Evolutionary conservation across 805 yeast genomes (phyloP).

Genomic region (Suhomyces canberraensis): DNA sequence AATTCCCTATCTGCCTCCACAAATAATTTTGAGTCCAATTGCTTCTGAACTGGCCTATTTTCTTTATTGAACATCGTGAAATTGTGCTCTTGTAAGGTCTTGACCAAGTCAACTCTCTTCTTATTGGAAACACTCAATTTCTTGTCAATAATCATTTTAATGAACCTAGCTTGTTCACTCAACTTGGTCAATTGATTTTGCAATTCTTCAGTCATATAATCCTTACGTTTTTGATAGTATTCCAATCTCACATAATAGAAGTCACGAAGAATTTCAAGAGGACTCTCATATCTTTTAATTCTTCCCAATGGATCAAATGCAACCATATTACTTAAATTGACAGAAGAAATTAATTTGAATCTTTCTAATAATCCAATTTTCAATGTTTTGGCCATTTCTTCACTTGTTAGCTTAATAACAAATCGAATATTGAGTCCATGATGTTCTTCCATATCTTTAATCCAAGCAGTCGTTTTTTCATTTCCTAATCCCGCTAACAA

Average conservation of each 20-base stretch:
- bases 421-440: slow-evolving; percentile 81
- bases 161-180: slow-evolving; percentile 82
- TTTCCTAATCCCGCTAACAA: slow-evolving; percentile 73
- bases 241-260: slow-evolving; percentile 85
- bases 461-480: slow-evolving; percentile 78
- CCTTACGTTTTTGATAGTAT: slow-evolving; percentile 88
- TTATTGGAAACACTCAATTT: slow-evolving; percentile 71
- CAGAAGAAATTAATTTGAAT: slow-evolving; percentile 69
- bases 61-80: slow-evolving; percentile 76
- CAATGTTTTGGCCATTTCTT: slow-evolving; percentile 79
- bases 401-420: slow-evolving; percentile 66
- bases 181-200: slow-evolving; percentile 74
- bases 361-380: slow-evolving; percentile 77
- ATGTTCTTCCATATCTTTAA: slow-evolving; percentile 92
- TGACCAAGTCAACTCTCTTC: slow-evolving; percentile 60
- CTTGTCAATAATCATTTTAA: slow-evolving; percentile 82
- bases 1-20: slow-evolving; percentile 27
- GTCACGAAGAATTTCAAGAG: slow-evolving; percentile 76
- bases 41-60: slow-evolving; percentile 56
- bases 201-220: slow-evolving; percentile 62
- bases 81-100: slow-evolving; percentile 56
- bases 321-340: slow-evolving; percentile 85
- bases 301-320: slow-evolving; percentile 90
- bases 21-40: slow-evolving; percentile 16
- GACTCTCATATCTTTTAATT: slow-evolving; percentile 74